phyloP scores from a whole-genome alignment of 179 eudicot genomes.

The Beta lomatogona region DNA sequence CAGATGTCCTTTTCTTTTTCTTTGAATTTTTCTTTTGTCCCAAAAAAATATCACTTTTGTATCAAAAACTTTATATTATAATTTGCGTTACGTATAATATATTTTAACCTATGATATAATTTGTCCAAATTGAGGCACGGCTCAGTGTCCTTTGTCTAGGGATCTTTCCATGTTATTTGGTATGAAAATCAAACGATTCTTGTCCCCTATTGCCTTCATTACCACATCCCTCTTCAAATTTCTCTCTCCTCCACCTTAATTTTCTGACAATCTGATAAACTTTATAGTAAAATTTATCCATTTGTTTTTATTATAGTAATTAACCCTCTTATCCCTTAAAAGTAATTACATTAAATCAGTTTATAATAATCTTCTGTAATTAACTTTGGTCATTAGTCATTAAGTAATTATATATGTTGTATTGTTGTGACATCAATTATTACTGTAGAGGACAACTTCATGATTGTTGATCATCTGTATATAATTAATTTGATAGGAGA shows the following conservation, averaged over 20 bases:
- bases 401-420: slow-evolving; percentile 5
- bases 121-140: slow-evolving; percentile 38
- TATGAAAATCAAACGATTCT: slow-evolving; percentile 56
- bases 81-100: background rate
- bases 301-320: background rate
- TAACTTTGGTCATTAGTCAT: background rate
- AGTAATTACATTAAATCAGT: slow-evolving; percentile 5
- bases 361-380: background rate
- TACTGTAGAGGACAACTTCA: slow-evolving; percentile 36
- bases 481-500: background rate
- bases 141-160: slow-evolving; percentile 64
- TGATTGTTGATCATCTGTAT: slow-evolving; percentile 23
- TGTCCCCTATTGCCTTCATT: slow-evolving; percentile 44
- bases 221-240: background rate
- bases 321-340: background rate
- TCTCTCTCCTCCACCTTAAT: slow-evolving; percentile 36
- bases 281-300: slow-evolving; percentile 14
- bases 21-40: background rate
- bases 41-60: background rate
- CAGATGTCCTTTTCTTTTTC: background rate
- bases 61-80: no score
- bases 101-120: slow-evolving; percentile 18
- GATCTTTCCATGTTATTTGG: slow-evolving; percentile 83
- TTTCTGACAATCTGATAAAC: slow-evolving; percentile 32
- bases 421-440: slow-evolving; percentile 18